These are phyloP conservation scores for Cylindrotheca closterium DNA, from an alignment of 108 stramenopile genomes.

Conservation along the genomic window DNA sequence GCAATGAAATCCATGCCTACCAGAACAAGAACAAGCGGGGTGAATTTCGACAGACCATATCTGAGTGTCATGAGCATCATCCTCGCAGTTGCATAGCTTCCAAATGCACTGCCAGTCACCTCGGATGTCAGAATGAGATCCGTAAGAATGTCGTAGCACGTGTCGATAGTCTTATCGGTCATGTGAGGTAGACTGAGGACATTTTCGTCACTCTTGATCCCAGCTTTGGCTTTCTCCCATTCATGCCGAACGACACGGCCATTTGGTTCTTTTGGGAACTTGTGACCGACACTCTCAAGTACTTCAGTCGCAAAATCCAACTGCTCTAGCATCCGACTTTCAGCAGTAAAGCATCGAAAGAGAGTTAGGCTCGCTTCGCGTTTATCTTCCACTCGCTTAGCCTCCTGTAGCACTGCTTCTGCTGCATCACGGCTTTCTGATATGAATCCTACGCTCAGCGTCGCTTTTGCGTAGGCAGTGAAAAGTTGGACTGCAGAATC, in stretches of 20 bases:
- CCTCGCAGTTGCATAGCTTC: neutral
- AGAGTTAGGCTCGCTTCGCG: neutral
- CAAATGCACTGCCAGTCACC: too few species aligned
- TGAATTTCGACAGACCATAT: neutral
- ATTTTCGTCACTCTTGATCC: neutral
- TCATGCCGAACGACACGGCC: neutral
- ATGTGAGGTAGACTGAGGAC: neutral
- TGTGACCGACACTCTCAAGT: neutral
- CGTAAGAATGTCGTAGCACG: neutral
- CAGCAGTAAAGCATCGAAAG: constrained; percentile 2
- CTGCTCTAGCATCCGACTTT: neutral
- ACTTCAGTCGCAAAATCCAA: neutral
- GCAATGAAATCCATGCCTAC: constrained; percentile 4
- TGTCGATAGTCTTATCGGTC: neutral
- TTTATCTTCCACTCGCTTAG: neutral
- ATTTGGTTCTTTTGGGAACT: constrained; percentile 1
- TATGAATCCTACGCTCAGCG: neutral
- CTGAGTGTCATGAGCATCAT: neutral
- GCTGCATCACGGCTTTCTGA: neutral
- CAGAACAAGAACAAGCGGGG: neutral
- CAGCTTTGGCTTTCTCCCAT: neutral
- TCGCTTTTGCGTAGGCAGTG: neutral
- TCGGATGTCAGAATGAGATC: too few species aligned
- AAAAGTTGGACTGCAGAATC: neutral
- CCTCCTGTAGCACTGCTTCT: neutral